phyloP scores from a whole-genome alignment of 371 early-diverging fungal species.

The Haplosporangium sp. region DNA sequence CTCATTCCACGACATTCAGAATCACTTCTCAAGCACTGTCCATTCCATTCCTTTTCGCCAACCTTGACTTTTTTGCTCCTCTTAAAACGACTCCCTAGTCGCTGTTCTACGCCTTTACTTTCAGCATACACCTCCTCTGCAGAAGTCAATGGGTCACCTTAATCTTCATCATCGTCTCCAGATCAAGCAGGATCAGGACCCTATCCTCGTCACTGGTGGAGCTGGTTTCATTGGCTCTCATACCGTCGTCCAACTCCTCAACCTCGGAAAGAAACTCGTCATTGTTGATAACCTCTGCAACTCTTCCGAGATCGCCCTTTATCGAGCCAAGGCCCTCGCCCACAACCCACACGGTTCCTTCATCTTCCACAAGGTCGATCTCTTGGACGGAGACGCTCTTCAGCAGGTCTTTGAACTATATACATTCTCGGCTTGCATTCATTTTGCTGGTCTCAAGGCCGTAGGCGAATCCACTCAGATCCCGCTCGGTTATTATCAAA shows the following conservation, averaged over 20 bases:
- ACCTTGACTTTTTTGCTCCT: no score
- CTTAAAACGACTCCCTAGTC: no score
- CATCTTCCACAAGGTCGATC: slow-evolving; percentile 70
- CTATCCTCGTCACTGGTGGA: slow-evolving; percentile 1
- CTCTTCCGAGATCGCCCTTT: slow-evolving; percentile 62
- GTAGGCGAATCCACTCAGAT: slow-evolving; percentile 86
- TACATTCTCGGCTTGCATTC: slow-evolving; percentile 83
- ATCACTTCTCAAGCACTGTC: no score
- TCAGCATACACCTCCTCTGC: no score
- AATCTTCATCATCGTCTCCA: no score
- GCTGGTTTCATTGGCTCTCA: slow-evolving; percentile 75
- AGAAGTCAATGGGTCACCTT: no score
- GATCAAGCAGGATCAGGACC: background rate
- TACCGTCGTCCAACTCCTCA: slow-evolving; percentile 86
- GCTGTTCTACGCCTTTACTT: no score
- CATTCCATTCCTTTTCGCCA: no score
- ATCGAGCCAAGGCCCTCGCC: slow-evolving; percentile 76
- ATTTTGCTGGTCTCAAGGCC: slow-evolving; percentile 93
- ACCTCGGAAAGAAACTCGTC: slow-evolving; percentile 75
- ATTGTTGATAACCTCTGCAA: slow-evolving; percentile 89
- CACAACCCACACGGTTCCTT: slow-evolving; percentile 67
- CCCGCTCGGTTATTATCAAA: slow-evolving; percentile 90
- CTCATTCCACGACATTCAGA: no score
- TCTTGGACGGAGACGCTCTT: slow-evolving; percentile 57
- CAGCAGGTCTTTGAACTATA: slow-evolving; percentile 70